phyloP scores from a whole-genome alignment of 2,329 filamentous ascomycete species.

The Knoxdaviesia capensis region DNA sequence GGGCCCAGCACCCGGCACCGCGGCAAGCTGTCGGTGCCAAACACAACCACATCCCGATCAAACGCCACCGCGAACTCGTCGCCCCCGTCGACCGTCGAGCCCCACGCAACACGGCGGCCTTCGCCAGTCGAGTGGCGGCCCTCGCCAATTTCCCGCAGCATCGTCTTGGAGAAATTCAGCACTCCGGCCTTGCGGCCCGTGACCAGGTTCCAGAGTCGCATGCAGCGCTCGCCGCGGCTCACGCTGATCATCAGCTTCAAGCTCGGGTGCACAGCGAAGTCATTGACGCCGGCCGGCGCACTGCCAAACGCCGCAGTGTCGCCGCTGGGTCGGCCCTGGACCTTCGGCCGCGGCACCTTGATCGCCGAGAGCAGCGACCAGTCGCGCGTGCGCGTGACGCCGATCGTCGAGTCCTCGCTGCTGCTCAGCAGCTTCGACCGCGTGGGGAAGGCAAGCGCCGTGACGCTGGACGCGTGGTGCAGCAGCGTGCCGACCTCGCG shows the following conservation, averaged over 20 bases:
- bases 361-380: constrained; percentile 77
- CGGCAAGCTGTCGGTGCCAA: constrained; percentile 71
- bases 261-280: constrained; percentile 87
- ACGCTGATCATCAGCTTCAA: constrained; percentile 95
- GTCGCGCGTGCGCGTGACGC: constrained; percentile 70
- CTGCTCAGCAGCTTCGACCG: constrained; percentile 74
- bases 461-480: constrained; percentile 72
- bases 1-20: constrained; percentile 49
- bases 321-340: constrained; percentile 61
- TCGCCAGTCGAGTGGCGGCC: constrained; percentile 61
- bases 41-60: constrained; percentile 67
- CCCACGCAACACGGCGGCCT: constrained; percentile 67
- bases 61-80: constrained; percentile 83
- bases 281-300: constrained; percentile 74
- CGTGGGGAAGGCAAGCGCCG: constrained; percentile 61
- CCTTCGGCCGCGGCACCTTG: constrained; percentile 71
- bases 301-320: constrained; percentile 72
- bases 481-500: constrained; percentile 70
- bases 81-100: constrained; percentile 41
- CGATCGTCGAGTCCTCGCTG: constrained; percentile 79
- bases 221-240: constrained; percentile 70
- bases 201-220: constrained; percentile 91
- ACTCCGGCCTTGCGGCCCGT: constrained; percentile 92
- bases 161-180: constrained; percentile 57
- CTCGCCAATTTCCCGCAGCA: constrained; percentile 60